These are phyloP conservation scores for Xylaria sp. DNA, from an alignment of 2,329 filamentous ascomycete species.

Conservation along the genomic window DNA sequence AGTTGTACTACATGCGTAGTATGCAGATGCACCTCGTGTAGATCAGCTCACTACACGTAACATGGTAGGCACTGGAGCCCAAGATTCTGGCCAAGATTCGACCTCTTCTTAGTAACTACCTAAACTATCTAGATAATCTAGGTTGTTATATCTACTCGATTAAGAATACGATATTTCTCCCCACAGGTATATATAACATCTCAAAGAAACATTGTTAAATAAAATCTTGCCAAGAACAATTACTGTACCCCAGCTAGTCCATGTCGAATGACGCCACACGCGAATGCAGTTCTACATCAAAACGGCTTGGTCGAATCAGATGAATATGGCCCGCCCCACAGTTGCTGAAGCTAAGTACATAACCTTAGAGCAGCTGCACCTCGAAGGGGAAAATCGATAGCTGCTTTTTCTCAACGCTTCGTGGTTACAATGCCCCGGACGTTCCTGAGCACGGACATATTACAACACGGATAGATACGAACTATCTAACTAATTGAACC, in stretches of 20 bases:
- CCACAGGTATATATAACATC: not conserved
- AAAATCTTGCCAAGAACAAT: no score
- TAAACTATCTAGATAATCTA: not conserved
- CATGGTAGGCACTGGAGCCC: not conserved
- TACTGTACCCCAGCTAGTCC: not conserved
- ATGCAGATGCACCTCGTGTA: constrained; percentile 12
- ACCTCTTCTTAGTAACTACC: not conserved
- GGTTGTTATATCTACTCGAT: not conserved
- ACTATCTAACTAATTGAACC: not conserved
- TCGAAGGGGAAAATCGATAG: not conserved
- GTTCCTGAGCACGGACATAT: not conserved
- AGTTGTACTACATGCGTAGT: not conserved
- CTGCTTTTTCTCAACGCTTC: not conserved
- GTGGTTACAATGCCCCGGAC: not conserved
- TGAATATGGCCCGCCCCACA: not conserved
- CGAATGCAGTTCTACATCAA: not conserved
- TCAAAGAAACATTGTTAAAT: not conserved
- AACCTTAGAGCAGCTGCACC: not conserved
- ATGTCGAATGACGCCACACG: constrained; percentile 9
- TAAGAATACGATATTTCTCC: not conserved
- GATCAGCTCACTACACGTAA: constrained; percentile 1
- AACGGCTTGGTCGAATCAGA: not conserved
- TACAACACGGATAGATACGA: not conserved
- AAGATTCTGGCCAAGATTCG: not conserved
- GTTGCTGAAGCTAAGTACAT: not conserved